Evolutionary conservation across 108 stramenopile species (phyloP), one percentile per base, ranked within the genome.

Genomic region (Skeletonema grethae): DNA sequence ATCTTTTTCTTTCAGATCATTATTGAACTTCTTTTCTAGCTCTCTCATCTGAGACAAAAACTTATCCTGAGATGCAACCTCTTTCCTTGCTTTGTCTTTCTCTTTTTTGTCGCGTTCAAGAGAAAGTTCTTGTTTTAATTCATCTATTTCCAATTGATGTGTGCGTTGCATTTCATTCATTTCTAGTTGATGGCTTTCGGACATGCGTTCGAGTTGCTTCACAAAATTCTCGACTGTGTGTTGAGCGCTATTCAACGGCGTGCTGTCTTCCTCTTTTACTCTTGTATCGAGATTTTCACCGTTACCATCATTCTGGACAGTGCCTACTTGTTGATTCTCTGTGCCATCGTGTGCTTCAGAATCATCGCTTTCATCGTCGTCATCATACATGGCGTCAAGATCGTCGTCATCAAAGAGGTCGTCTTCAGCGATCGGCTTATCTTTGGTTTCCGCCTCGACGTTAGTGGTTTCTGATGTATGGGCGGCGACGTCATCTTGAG

Each of bases 161-260:
- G 72, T 63, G 41, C 72, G 73, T 39, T 86, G 73, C 38, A 87
- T 55, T 46, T 82, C 80, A 34, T 76, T 48, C 75, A 83, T 65
- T 76, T 94, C 90, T 48, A 77, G 28, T 65, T 80, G 83, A 66
- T 91, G 88, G 67, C 91, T 84, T 56, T 88, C 86, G 55, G 88
- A 88, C 58, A 94, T 74, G 35, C 93, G 87, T 75, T 88, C 76
- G 9, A 94, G 58, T 69, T 94, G 93, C 59, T 80, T 67, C n/a
- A 90, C 72, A 63, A 94, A 91, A 43, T 94, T 82, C 35, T 93
- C 84, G 57, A 89, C 25, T 7, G 85, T 39, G 24, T 79, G 63
- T 43, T 81, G 79, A 59, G 82, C 71, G 7, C 50, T 53, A 53
- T 6, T 24, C 9, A 22, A 22, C 4, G 18, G 22, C 7, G 22